These are phyloP conservation scores for Trichoderma endophyticum DNA, from an alignment of 2,329 filamentous ascomycete species.

Conservation along the genomic window DNA sequence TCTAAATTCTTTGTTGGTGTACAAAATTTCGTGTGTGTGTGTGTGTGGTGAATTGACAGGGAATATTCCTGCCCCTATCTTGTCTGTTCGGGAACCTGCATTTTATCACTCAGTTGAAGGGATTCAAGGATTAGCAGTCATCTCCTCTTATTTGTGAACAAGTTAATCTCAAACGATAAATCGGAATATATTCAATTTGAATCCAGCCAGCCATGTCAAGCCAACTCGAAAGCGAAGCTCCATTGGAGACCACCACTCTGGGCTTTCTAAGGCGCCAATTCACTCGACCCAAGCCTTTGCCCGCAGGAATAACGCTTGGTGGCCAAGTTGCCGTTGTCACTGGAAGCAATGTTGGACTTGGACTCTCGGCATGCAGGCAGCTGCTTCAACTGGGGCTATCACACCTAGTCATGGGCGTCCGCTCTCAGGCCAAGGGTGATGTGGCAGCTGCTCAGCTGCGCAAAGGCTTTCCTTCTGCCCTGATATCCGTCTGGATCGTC, in stretches of 20 bases:
- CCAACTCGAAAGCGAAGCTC: neutral
- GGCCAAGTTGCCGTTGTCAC: conserved; percentile 32
- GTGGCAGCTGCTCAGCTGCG: conserved; percentile 25
- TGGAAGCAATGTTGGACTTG: conserved; percentile 36
- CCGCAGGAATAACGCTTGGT: neutral
- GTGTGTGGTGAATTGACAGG: neutral
- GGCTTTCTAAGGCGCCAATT: neutral
- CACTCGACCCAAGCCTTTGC: neutral
- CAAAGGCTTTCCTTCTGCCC: conserved; percentile 25
- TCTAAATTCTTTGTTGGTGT: neutral
- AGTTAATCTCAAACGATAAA: neutral
- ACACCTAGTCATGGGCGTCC: conserved; percentile 36
- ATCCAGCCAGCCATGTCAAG: neutral
- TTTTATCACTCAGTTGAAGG: neutral
- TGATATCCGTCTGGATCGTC: conserved; percentile 6
- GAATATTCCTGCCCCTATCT: no score
- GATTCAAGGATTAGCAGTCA: no score
- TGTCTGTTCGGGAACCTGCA: neutral
- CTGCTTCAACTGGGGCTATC: conserved; percentile 31
- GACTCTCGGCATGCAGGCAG: conserved; percentile 34
- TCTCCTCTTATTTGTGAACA: neutral
- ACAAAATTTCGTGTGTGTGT: neutral
- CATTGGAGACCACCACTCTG: neutral
- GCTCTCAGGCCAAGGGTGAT: conserved; percentile 30
- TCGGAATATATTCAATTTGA: neutral